Base-by-base conservation (phyloP, 805 yeast genomes). In the Zygoascus tannicola region DNA sequence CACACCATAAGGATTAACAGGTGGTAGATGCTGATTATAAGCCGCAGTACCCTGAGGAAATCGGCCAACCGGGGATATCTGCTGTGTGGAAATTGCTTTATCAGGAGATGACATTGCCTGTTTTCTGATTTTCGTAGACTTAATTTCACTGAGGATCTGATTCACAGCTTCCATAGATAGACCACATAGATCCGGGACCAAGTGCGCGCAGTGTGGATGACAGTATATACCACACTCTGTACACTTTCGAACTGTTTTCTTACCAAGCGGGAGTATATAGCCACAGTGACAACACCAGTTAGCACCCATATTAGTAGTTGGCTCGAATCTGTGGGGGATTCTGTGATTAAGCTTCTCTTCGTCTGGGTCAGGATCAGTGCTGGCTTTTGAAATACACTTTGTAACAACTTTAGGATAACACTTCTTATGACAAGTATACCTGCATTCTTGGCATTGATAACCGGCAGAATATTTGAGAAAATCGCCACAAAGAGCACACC, bases 251-350 rank as follows among this genome's bases (percentile, higher is more conserved):
- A 88, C 94, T 55, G 85, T 87, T 63, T 86, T 87, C 57, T 81
- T 78, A 15, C 97, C 95, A 82, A 96, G 81, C 15, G 98, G 97
- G 50, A 92, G 71, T 42, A 92, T 80, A 59, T 86, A 86, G 49
- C 99, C 99, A 73, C 99, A 92, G 62, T 92, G 99, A 56, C 97
- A 92, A 67, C 99, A 92, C 99, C 99, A 92, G 59, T 90, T 88
- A 2, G 99, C 94, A 56, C 96, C 94, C 65, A 87, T 80, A 58
- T 92, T 92, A 15, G 92, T 75, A 22, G 79, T 76, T n/a, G 90
- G 88, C 53, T 85, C 95, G 62, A 90, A 90, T 60, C 96, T 78
- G 62, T 92, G 99, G 30, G 98, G 98, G 54, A 92, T 92, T 52
- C 95, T 83, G 63, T 92, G 97, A 57, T 92, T 92, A 62, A 92